These are phyloP conservation scores for Monosporozyma aquatica DNA, from an alignment of 805 yeast genomes.

Conservation along the genomic window DNA sequence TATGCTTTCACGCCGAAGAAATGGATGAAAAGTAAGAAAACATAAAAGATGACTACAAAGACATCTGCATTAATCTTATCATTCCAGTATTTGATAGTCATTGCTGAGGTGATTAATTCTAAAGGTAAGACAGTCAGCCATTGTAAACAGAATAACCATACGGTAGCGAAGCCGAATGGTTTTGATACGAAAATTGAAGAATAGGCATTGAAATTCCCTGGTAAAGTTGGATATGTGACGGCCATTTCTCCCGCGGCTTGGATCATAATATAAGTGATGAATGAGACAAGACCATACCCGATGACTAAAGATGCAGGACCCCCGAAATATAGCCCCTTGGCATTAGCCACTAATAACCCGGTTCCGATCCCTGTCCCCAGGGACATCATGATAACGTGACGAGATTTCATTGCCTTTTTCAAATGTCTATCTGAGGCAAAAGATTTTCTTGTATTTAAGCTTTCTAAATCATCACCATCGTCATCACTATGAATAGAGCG, in stretches of 20 bases:
- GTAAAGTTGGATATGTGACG: slow-evolving; percentile 33
- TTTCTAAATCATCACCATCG: slow-evolving; percentile 10
- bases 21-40: slow-evolving; percentile 42
- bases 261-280: slow-evolving; percentile 49
- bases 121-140: slow-evolving; percentile 57
- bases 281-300: slow-evolving; percentile 47
- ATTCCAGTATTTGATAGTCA: slow-evolving; percentile 46
- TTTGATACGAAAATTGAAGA: slow-evolving; percentile 45
- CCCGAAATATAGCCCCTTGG: slow-evolving; percentile 35
- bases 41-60: slow-evolving; percentile 48
- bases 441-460: slow-evolving; percentile 5
- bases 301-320: slow-evolving; percentile 43
- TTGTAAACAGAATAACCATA: slow-evolving; percentile 59
- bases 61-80: slow-evolving; percentile 40
- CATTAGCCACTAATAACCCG: slow-evolving; percentile 51
- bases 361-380: slow-evolving; percentile 81
- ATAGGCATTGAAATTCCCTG: slow-evolving; percentile 36
- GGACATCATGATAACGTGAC: slow-evolving; percentile 66
- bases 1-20: slow-evolving; percentile 55
- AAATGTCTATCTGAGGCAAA: slow-evolving; percentile 8
- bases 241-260: slow-evolving; percentile 41
- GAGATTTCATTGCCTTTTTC: slow-evolving; percentile 19
- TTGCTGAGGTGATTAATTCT: slow-evolving; percentile 52
- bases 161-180: slow-evolving; percentile 63
- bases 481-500: background rate